These are phyloP conservation scores for Solanum pimpinellifolium DNA, from an alignment of 257 asterid species.

Conservation along the genomic window DNA sequence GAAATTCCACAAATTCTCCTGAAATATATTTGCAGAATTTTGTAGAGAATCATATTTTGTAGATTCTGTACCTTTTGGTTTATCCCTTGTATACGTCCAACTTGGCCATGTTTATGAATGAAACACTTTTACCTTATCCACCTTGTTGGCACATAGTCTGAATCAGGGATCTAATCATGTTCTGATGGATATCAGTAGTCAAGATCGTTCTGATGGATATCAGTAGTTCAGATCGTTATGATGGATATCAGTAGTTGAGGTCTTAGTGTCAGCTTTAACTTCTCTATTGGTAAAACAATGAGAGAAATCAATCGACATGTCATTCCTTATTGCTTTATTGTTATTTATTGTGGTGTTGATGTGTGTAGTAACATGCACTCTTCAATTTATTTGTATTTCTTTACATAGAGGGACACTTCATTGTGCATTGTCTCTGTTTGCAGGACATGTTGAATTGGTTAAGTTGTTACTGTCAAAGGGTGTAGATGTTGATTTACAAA, in stretches of 20 bases:
- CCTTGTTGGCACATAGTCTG: not conserved
- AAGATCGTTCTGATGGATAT: not conserved
- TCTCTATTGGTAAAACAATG: not conserved
- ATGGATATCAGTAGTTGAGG: not conserved
- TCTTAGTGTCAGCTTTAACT: not conserved
- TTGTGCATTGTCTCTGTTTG: conserved; percentile 11
- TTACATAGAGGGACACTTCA: not conserved
- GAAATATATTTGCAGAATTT: not conserved
- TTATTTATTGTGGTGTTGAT: not conserved
- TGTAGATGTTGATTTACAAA: conserved; percentile 59
- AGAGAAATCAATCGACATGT: not conserved
- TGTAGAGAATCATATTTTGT: not conserved
- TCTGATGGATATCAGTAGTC: not conserved
- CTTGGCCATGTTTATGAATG: not conserved
- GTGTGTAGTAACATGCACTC: not conserved
- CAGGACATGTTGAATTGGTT: conserved; percentile 72
- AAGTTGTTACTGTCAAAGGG: conserved; percentile 51
- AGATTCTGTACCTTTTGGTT: not conserved
- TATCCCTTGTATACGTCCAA: not conserved
- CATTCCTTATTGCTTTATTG: not conserved
- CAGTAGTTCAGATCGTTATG: not conserved
- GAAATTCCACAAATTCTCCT: not conserved
- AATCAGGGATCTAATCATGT: not conserved
- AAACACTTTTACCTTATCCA: not conserved
- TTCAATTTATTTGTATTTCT: not conserved